Conservation (phyloP, 768 basidiomycete genomes). For the Filobasidium floriforme region DNA sequence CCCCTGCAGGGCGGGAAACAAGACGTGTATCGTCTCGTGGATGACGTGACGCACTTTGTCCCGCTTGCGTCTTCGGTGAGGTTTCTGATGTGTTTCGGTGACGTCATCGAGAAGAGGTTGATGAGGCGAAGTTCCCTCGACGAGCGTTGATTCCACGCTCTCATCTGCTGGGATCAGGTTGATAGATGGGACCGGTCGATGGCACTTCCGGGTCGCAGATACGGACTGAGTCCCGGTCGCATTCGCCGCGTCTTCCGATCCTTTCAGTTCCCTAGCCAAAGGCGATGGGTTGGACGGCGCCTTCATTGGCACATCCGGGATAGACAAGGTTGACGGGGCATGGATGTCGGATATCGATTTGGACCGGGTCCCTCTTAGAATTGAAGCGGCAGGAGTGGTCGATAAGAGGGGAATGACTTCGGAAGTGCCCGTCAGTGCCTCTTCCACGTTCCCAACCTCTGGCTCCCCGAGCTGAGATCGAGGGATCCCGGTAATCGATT, state of each 20-base stretch:
- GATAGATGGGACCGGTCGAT: slow-evolving; percentile 29
- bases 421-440: background rate
- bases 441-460: background rate
- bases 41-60: slow-evolving; percentile 41
- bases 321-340: too few species aligned
- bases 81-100: background rate
- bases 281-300: too few species aligned
- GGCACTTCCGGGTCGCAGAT: background rate
- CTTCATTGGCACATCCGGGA: too few species aligned
- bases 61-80: background rate
- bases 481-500: slow-evolving; percentile 5
- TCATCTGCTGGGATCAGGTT: slow-evolving; percentile 26
- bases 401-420: background rate
- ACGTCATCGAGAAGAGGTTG: background rate
- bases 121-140: background rate
- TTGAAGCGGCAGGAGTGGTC: background rate
- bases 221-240: background rate
- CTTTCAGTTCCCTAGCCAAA: too few species aligned
- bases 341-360: too few species aligned
- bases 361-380: too few species aligned
- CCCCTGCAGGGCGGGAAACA: slow-evolving; percentile 78
- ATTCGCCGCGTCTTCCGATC: too few species aligned
- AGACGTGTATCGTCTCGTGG: slow-evolving; percentile 51
- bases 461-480: background rate
- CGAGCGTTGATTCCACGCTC: background rate